These are phyloP conservation scores for Pyrenula massariospora DNA, from an alignment of 495 filamentous ascomycete genomes.

Conservation along the genomic window DNA sequence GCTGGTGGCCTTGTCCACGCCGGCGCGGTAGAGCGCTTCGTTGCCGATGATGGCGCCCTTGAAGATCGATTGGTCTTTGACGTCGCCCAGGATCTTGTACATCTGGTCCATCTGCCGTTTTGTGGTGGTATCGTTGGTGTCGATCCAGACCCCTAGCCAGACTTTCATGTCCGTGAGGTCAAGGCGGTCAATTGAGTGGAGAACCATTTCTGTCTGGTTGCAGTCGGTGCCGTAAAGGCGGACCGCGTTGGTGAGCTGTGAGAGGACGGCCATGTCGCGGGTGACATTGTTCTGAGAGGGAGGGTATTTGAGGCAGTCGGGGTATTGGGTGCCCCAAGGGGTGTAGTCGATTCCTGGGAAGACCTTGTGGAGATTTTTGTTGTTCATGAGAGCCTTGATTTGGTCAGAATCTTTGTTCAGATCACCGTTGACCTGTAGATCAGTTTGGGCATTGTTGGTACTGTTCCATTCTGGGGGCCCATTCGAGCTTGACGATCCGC, in stretches of 20 bases:
- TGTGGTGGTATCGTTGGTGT: conserved; percentile 74
- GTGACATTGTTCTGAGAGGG: conserved; percentile 92
- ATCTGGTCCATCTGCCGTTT: conserved; percentile 68
- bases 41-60: conserved; percentile 88
- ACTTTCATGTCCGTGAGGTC: conserved; percentile 71
- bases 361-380: conserved; percentile 73
- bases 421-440: conserved; percentile 48
- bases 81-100: conserved; percentile 63
- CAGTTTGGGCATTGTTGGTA: conserved; percentile 21
- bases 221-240: conserved; percentile 95
- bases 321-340: conserved; percentile 81
- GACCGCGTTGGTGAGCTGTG: conserved; percentile 79
- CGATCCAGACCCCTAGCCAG: conserved; percentile 94
- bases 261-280: conserved; percentile 79
- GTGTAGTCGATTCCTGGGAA: conserved; percentile 98
- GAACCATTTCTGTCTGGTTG: conserved; percentile 92
- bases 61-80: conserved; percentile 53
- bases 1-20: conserved; percentile 48
- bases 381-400: conserved; percentile 73
- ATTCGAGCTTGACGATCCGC: conserved; percentile 3
- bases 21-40: conserved; percentile 73
- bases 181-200: conserved; percentile 68
- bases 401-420: conserved; percentile 62
- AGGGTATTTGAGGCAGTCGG: conserved; percentile 65
- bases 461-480: conserved; percentile 5